Evolutionary conservation across 768 basidiomycete genomes (phyloP), one percentile per base, ranked within the genome.

Genomic region (Mycena pura): DNA sequence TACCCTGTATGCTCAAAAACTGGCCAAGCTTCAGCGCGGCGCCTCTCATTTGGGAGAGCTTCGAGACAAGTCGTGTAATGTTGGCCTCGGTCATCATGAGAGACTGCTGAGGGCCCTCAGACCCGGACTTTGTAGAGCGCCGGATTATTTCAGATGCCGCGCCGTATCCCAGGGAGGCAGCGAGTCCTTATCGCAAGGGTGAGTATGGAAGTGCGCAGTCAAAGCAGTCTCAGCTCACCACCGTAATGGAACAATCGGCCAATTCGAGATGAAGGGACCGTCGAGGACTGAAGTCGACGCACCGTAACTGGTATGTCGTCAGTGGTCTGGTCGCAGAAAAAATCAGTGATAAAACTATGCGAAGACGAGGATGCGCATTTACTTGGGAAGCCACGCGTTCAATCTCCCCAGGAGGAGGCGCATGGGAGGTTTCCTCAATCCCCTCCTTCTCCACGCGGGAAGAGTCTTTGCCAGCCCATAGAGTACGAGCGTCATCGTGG

Each of bases 11-110:
- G 71, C 95, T 96, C 82, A 99, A 82, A 70, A 99, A 99, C 70
- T 99, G 97, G 0, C 97, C 97, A 2, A 99, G 78, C 75, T 99
- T 99, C 61, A 99, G 80, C 1, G 97, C 97, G 0, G 97, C 97
- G 0, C 96, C 96, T 14, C 96, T 82, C 97, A 99, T 99, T 71
- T 90, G 86, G 0, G 93, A 89, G n/a, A 99, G 80, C 68, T 96
- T 97, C 2, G 88, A 87, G 1, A 99, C 97, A 0, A 99, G 82
- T 2, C 96, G 85, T 49, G 88, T 88, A 56, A 98, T 82, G 70
- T 99, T 99, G 7, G 90, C 89, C 72, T 97, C 95, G 2, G 90
- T 92, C 86, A 98, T 86, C 73, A 98, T 87, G 5, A 95, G 72
- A 1, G 89, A 84, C 3, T 84, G 76, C 17, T 73, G 65, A 0